Percentiles rank a stretch among this genome's conserved stretches.
These are phyloP conservation scores for Tinospora cordifolia DNA, from an alignment of 164 flowering plant species.

Conservation along the genomic window DNA sequence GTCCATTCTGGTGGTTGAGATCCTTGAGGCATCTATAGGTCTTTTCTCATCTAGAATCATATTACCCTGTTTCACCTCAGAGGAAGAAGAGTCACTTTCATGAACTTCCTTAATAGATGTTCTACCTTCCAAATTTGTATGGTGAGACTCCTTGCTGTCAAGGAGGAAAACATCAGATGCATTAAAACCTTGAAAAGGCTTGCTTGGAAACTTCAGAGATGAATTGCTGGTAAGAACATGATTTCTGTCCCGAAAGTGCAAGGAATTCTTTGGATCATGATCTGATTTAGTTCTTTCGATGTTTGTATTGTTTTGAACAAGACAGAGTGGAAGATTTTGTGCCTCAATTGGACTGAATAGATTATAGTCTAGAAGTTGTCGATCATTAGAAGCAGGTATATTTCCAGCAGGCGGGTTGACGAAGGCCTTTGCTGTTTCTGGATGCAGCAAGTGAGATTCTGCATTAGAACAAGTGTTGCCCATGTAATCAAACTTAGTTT, in stretches of 20 bases:
- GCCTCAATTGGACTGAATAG: conserved; percentile 12
- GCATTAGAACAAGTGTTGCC: not conserved
- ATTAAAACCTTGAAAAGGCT: conserved; percentile 9
- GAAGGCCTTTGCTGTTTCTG: conserved; percentile 1
- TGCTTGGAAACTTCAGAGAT: not conserved
- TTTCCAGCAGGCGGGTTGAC: conserved; percentile 4
- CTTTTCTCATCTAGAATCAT: not conserved
- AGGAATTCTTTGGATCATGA: conserved; percentile 11
- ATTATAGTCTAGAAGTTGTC: not conserved
- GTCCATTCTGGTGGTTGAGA: not conserved
- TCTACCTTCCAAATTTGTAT: conserved; percentile 8
- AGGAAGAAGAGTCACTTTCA: conserved; percentile 12
- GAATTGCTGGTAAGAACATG: not conserved
- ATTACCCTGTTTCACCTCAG: conserved; percentile 12
- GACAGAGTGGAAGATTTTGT: not conserved
- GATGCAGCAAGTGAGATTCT: conserved; percentile 10
- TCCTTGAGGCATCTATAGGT: conserved; percentile 6
- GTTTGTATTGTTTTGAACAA: conserved; percentile 4
- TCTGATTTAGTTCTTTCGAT: conserved; percentile 6
- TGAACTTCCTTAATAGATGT: conserved; percentile 4
- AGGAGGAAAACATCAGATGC: conserved; percentile 10
- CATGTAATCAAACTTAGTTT: conserved; percentile 3
- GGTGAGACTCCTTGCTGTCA: not conserved
- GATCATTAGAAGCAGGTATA: conserved; percentile 4
- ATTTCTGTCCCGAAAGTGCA: conserved; percentile 1